phyloP scores from a whole-genome alignment of 495 filamentous ascomycete species.

The Trichoderma erinaceum region DNA sequence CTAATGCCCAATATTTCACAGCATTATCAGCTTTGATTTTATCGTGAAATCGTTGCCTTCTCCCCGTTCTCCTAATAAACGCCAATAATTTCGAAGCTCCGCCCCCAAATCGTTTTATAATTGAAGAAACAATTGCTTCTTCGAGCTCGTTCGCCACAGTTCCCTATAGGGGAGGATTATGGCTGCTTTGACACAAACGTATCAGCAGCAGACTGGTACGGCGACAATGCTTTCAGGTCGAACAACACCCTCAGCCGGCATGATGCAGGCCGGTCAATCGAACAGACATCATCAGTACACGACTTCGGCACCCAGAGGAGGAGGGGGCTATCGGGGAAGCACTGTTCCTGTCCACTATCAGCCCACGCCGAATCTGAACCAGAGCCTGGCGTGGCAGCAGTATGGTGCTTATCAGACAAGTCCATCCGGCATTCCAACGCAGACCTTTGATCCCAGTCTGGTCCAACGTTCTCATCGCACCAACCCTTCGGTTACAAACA shows the following conservation, averaged over 20 bases:
- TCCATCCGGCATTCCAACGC: constrained; percentile 47
- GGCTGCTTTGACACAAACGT: constrained; percentile 89
- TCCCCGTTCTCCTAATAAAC: not conserved
- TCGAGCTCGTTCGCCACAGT: not conserved
- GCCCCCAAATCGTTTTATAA: not conserved
- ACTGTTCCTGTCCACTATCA: constrained; percentile 71
- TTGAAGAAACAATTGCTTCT: not conserved
- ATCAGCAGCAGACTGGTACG: constrained; percentile 73
- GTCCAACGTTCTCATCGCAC: constrained; percentile 52
- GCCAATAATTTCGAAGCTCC: not conserved
- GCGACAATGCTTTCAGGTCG: constrained; percentile 78
- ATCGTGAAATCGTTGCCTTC: not conserved
- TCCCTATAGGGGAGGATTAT: constrained; percentile 41
- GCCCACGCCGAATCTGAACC: constrained; percentile 61
- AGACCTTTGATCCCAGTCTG: constrained; percentile 39
- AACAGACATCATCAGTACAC: constrained; percentile 21
- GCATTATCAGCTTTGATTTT: not conserved
- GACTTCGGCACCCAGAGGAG: constrained; percentile 41
- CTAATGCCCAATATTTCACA: not conserved
- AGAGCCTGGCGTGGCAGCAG: constrained; percentile 55
- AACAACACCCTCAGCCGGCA: constrained; percentile 64
- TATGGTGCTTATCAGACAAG: constrained; percentile 62
- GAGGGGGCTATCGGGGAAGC: constrained; percentile 47
- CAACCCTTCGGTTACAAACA: constrained; percentile 49
- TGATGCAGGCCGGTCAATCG: constrained; percentile 40